A percentile compares a stretch with the other conserved stretches of the same genome.
Evolutionary conservation across 139 green algal species (phyloP).

Genomic region (Diplosphaera chodatii): DNA sequence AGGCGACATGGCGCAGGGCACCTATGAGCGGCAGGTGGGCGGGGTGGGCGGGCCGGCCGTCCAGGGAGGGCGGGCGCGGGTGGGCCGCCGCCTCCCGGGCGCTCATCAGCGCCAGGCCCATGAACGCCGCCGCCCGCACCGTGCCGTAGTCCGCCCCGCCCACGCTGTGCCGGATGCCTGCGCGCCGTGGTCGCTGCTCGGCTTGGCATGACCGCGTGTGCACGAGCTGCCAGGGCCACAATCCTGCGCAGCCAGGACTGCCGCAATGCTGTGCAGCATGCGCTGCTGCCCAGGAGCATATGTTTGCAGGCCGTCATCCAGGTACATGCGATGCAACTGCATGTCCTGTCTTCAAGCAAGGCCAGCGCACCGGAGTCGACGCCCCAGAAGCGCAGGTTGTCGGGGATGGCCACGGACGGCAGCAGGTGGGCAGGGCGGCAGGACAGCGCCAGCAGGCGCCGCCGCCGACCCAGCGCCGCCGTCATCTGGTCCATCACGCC

Average conservation of each 20-base stretch:
- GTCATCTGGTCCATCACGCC: conserved; percentile 97
- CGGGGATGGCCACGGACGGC: conserved; percentile 54
- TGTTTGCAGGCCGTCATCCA: too few relatives aligned
- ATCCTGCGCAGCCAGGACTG: too few relatives aligned
- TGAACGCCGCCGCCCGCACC: conserved; percentile 85
- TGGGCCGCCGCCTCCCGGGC: not conserved
- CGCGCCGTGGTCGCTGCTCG: too few relatives aligned
- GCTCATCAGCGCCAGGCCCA: conserved; percentile 61
- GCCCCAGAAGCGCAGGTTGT: conserved; percentile 64
- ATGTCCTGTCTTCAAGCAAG: not conserved
- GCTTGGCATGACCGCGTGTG: too few relatives aligned
- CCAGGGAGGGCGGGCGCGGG: not conserved
- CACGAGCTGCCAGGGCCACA: too few relatives aligned
- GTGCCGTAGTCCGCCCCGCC: conserved; percentile 76
- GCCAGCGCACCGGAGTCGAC: conserved; percentile 66
- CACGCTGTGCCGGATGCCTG: conserved; percentile 74
- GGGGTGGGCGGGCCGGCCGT: not conserved
- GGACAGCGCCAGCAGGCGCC: conserved; percentile 67
- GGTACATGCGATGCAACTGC: too few relatives aligned
- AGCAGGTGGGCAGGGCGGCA: conserved; percentile 82
- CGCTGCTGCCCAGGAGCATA: too few relatives aligned
- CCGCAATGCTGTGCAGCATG: too few relatives aligned
- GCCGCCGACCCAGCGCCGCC: conserved; percentile 53
- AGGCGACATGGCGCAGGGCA: not conserved
- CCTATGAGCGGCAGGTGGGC: not conserved